These are phyloP conservation scores for Globisporangium cederbergense DNA, from an alignment of 352 stramenopile species.

Conservation along the genomic window DNA sequence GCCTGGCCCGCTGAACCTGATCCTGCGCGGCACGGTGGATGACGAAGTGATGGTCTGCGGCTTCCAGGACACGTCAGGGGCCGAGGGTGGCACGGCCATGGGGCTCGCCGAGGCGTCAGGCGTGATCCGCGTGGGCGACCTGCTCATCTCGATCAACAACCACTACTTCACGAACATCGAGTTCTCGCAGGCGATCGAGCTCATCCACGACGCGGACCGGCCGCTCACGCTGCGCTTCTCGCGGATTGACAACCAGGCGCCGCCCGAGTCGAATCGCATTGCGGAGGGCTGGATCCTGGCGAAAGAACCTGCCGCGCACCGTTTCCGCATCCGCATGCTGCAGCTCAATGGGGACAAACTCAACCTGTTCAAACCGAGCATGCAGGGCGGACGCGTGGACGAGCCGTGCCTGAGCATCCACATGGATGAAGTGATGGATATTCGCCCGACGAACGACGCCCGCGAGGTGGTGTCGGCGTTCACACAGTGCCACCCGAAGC, in stretches of 20 bases:
- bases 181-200: conserved; percentile 72
- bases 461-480: conserved; percentile 70
- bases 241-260: conserved; percentile 49
- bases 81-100: conserved; percentile 26
- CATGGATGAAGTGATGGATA: conserved; percentile 84
- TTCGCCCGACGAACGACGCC: conserved; percentile 79
- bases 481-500: conserved; percentile 83
- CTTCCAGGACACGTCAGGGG: conserved; percentile 43
- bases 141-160: conserved; percentile 86
- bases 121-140: conserved; percentile 74
- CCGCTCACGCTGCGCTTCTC: conserved; percentile 84
- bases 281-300: conserved; percentile 84
- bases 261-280: conserved; percentile 38
- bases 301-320: conserved; percentile 72
- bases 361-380: conserved; percentile 82
- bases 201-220: conserved; percentile 64
- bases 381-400: conserved; percentile 69
- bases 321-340: conserved; percentile 80
- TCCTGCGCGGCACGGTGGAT: conserved; percentile 80
- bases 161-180: conserved; percentile 87
- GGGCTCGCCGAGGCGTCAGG: conserved; percentile 64
- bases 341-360: conserved; percentile 77
- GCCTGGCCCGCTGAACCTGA: conserved; percentile 59
- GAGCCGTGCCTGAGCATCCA: conserved; percentile 66
- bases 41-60: conserved; percentile 88